phyloP scores from a whole-genome alignment of 2,329 filamentous ascomycete genomes.

The Colletotrichum agaves region DNA sequence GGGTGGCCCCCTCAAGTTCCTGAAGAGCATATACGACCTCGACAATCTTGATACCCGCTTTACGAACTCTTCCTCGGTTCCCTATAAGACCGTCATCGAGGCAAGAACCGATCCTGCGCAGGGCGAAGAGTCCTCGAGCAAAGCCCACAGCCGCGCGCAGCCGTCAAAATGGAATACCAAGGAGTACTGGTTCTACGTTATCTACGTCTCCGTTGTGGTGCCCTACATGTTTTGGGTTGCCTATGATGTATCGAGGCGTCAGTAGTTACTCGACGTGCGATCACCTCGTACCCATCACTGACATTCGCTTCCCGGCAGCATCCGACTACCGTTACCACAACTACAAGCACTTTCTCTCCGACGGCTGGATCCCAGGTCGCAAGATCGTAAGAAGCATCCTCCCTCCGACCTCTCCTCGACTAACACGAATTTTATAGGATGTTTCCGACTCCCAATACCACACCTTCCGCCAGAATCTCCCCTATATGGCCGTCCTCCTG shows the following conservation, averaged over 20 bases:
- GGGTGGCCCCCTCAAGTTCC: constrained; percentile 53
- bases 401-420: constrained; percentile 21
- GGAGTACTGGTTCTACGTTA: constrained; percentile 87
- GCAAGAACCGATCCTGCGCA: constrained; percentile 51
- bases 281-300: not conserved
- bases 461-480: constrained; percentile 86
- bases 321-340: constrained; percentile 83
- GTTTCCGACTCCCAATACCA: constrained; percentile 90
- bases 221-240: constrained; percentile 93
- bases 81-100: constrained; percentile 70
- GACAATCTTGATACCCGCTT: constrained; percentile 73
- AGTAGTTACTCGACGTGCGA: constrained; percentile 41
- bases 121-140: constrained; percentile 54
- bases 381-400: constrained; percentile 73
- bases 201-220: constrained; percentile 72
- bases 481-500: constrained; percentile 79
- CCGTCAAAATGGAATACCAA: constrained; percentile 84
- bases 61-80: constrained; percentile 74
- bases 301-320: constrained; percentile 58
- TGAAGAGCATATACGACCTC: constrained; percentile 69
- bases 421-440: constrained; percentile 68
- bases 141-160: constrained; percentile 57
- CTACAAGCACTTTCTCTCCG: constrained; percentile 75
- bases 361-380: constrained; percentile 92
- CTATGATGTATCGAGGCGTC: constrained; percentile 86